Evolutionary conservation across 2,329 filamentous ascomycete species (phyloP).

Genomic region (Penicillium verrucosum): DNA sequence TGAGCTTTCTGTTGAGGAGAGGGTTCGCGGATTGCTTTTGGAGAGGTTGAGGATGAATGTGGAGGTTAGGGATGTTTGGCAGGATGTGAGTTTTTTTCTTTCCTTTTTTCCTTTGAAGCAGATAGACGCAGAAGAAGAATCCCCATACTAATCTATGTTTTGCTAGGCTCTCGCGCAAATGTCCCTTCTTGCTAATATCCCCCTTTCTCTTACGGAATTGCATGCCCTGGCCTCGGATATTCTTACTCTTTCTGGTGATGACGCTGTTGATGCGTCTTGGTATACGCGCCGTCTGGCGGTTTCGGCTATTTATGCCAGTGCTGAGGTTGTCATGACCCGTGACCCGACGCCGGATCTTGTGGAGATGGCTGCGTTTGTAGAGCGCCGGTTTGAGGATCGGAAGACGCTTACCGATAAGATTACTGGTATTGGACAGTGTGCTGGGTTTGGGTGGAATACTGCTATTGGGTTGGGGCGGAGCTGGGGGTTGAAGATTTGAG

Average conservation of each 20-base stretch:
- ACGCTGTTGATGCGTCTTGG: constrained; percentile 79
- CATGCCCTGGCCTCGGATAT: constrained; percentile 86
- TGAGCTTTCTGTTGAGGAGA: constrained; percentile 54
- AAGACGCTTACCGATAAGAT: constrained; percentile 61
- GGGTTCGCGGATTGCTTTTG: constrained; percentile 70
- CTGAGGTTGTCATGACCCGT: constrained; percentile 92
- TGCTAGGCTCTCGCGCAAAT: constrained; percentile 79
- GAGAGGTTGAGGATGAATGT: constrained; percentile 72
- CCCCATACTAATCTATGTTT: constrained; percentile 2
- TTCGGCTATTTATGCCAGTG: constrained; percentile 67
- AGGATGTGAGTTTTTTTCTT: constrained; percentile 62
- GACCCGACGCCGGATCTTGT: constrained; percentile 70
- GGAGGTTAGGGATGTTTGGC: constrained; percentile 72
- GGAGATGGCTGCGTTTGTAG: constrained; percentile 77
- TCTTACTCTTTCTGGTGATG: constrained; percentile 79
- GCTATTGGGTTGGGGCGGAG: constrained; percentile 80
- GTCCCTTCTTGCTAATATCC: constrained; percentile 76
- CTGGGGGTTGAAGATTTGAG: constrained; percentile 77
- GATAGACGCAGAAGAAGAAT: neutral
- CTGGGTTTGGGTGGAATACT: constrained; percentile 75
- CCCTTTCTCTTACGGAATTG: constrained; percentile 73
- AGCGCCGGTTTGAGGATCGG: constrained; percentile 69
- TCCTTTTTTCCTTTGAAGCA: neutral
- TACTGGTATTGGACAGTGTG: constrained; percentile 67
- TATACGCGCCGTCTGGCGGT: constrained; percentile 69